Evolutionary conservation across 108 stramenopile species (phyloP).

Genomic region (Cafeteria roenbergensis): DNA sequence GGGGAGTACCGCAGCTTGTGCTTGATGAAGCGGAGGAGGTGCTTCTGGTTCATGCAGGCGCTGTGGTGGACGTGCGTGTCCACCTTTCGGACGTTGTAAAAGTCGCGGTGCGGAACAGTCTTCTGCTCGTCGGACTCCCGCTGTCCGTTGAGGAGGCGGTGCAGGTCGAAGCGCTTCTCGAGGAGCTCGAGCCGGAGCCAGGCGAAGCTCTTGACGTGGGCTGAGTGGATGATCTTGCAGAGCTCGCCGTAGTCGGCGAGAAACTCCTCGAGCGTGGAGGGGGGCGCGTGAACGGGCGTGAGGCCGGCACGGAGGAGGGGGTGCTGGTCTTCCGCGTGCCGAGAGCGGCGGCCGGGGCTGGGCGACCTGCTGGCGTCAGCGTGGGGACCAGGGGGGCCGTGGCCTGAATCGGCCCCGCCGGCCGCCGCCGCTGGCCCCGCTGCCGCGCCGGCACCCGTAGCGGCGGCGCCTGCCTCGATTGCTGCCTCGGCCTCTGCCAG

Average conservation of each 20-base stretch:
- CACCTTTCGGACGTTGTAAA: slow-evolving; percentile 92
- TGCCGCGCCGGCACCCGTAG: no score
- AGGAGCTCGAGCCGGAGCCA: slow-evolving; percentile 36
- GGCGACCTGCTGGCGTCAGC: no score
- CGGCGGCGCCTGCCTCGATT: no score
- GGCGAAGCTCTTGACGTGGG: slow-evolving; percentile 16
- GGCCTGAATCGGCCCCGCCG: no score
- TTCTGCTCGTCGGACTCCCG: slow-evolving; percentile 31
- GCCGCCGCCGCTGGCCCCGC: no score
- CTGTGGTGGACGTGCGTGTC: slow-evolving; percentile 97
- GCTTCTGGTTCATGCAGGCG: slow-evolving; percentile 90
- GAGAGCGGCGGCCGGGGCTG: no score
- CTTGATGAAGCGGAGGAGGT: slow-evolving; percentile 91
- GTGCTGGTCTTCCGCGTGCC: no score
- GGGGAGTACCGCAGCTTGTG: slow-evolving; percentile 62
- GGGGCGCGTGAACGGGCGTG: not conserved
- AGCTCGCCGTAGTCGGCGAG: slow-evolving; percentile 14
- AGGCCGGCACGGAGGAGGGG: no score
- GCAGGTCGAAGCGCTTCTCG: slow-evolving; percentile 41
- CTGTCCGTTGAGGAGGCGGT: slow-evolving; percentile 36
- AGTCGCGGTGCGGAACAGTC: slow-evolving; percentile 61
- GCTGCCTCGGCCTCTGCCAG: no score
- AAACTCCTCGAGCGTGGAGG: slow-evolving; percentile 16
- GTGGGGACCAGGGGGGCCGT: no score
- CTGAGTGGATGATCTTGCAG: slow-evolving; percentile 8